Base-by-base conservation (phyloP, 345 rosid species). In the Eucalyptus sp. region DNA sequence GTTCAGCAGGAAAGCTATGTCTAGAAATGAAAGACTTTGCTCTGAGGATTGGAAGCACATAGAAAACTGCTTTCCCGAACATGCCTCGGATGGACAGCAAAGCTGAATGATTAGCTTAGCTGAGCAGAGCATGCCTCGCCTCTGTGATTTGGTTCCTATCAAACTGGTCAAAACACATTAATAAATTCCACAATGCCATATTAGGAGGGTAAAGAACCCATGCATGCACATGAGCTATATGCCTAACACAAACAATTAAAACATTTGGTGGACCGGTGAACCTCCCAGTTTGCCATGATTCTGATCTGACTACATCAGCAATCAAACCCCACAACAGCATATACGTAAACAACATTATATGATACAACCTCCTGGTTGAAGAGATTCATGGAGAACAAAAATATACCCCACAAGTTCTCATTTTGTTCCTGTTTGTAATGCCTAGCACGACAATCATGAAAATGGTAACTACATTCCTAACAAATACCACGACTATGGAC, bases 381-480 rank as follows among this genome's bases (percentile, higher is more conserved):
- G 27, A 16, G n/a, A 48, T 9, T 84, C 86, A 11, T 11, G 52
- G 48, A 25, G 16, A 24, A 60, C 89, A 71, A 71, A 83, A 89
- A 60, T 89, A 89, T 84, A 95, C 98, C 94, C 93, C 89, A 90
- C 13, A 90, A 90, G 87, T 91, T 88, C 90, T 68, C 41, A 52
- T 44, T 49, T 86, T 80, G 87, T 84, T 93, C 86, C 92, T 92
- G 64, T 64, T 92, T 89, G 91, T 80, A 50, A 50, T 50, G 0
- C 52, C 52, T 50, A 50, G 18, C 52, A 50, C 2, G 52, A 5
- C 52, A 50, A 50, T 50, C 52, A 15, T 50, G 52, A 50, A 50
- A 14, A 50, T 2, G 7, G 52, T 50, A 50, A 50, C 52, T 50
- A 14, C 3, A 50, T 50, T 50, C 52, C 52, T 18, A 50, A 7